phyloP scores from a whole-genome alignment of 495 filamentous ascomycete species.

The Cercophora sp. region DNA sequence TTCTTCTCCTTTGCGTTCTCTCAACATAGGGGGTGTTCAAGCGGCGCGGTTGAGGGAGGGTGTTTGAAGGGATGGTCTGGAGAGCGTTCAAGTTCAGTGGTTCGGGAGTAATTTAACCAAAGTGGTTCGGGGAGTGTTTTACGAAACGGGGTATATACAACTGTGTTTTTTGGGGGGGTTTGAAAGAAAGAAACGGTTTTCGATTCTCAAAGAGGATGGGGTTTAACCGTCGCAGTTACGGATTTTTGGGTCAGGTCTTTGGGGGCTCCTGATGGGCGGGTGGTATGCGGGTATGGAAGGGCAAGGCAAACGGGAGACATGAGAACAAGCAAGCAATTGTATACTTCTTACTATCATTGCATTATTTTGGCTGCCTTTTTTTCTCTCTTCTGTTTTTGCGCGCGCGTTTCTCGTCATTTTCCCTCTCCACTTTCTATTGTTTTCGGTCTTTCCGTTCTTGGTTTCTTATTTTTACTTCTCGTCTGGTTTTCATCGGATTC shows the following conservation, averaged over 20 bases:
- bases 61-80: background rate
- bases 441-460: background rate
- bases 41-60: background rate
- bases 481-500: too few relatives aligned
- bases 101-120: background rate
- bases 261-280: too few relatives aligned
- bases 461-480: background rate
- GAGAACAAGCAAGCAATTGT: background rate
- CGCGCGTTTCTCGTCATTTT: background rate
- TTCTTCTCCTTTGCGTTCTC: background rate
- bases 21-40: background rate
- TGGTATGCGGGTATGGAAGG: too few relatives aligned
- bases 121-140: background rate
- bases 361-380: background rate
- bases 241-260: too few relatives aligned
- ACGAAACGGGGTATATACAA: background rate
- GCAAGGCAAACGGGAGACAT: too few relatives aligned
- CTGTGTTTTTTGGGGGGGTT: background rate
- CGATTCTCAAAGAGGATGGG: too few relatives aligned
- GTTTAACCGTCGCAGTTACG: too few relatives aligned
- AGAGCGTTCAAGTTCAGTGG: background rate
- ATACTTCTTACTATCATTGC: background rate
- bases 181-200: background rate
- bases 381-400: background rate
- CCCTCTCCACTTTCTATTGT: background rate